phyloP scores from a whole-genome alignment of 2,329 filamentous ascomycete species.

The Aspergillus proliferans region DNA sequence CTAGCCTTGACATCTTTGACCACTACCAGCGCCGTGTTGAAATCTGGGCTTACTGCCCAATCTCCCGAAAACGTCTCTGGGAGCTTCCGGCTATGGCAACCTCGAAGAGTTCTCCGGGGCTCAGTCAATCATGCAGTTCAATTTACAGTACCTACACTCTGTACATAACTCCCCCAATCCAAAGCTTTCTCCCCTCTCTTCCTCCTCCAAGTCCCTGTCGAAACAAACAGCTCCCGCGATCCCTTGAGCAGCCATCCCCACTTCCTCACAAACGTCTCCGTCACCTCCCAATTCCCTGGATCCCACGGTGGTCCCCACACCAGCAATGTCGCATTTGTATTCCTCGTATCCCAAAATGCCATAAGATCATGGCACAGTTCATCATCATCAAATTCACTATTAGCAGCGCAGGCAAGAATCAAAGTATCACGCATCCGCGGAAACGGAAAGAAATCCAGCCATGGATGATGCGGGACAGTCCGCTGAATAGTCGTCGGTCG shows the following conservation, averaged over 20 bases:
- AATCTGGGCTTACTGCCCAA: too few relatives aligned
- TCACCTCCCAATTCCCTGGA: constrained; percentile 33
- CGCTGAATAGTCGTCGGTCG: constrained; percentile 32
- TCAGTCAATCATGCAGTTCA: too few relatives aligned
- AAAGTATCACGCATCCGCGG: constrained; percentile 35
- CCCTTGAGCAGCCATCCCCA: constrained; percentile 33
- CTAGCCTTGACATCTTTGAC: too few relatives aligned
- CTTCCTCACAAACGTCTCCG: constrained; percentile 28
- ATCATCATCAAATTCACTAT: constrained; percentile 28
- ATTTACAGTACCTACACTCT: neutral
- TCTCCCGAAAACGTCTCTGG: too few relatives aligned
- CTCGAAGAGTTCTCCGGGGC: too few relatives aligned
- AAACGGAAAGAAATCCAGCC: constrained; percentile 40
- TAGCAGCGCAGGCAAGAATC: constrained; percentile 17
- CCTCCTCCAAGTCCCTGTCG: neutral
- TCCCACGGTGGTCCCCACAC: constrained; percentile 36
- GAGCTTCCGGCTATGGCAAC: too few relatives aligned
- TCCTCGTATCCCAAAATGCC: constrained; percentile 17
- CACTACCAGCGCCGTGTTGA: too few relatives aligned
- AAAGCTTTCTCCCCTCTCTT: neutral
- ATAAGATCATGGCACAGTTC: constrained; percentile 34
- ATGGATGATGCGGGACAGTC: constrained; percentile 28
- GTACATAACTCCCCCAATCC: neutral
- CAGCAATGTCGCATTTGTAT: constrained; percentile 15
- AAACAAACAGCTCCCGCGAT: constrained; percentile 5